Evolutionary conservation across 352 stramenopile genomes (phyloP), one percentile per base, ranked within the genome.

Genomic region (Paralagenidium karlingii): DNA sequence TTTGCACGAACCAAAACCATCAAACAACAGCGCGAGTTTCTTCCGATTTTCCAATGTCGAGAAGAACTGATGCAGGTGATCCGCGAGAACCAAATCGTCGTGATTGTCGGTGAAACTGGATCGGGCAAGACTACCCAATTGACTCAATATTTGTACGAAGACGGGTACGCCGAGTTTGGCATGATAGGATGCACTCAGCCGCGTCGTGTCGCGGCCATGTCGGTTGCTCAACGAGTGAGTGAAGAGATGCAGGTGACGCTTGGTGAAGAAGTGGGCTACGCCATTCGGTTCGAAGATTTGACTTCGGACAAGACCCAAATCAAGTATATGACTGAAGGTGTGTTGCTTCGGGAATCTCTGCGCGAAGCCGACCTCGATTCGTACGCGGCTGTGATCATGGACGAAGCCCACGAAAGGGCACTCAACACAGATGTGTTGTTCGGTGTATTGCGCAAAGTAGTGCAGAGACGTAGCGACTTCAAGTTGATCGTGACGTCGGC

Each of bases 171-270:
- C 0, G 54, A 77, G 41, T 91, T 89, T 49, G 83, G 84, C 1
- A 92, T 82, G 49, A 87, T 98, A n/a, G 94, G 84, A 2, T 98
- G 95, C 65, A 98, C 95, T 13, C 95, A 99, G 63, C 95, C 96
- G n/a, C 77, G 96, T 54, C 88, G 96, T 49, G 96, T 99, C 19
- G 96, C 96, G 6, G 96, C 96, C 8, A 99, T 99, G 91, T 98
- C 84, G 41, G 95, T 99, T 12, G 96, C 96, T 0, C 96, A 98
- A 51, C 87, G 96, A 53, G 96, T 99, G 7, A 96, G 89, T 26
- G 88, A 99, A 46, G 96, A 99, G 60, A 96, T 98, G 57, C 85
- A 82, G 7, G 94, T 95, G 22, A 77, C 70, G 8, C 55, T 98
- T 0, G 94, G 94, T 1, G 77, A 95, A 3, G 77, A 94, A 47